phyloP scores from a whole-genome alignment of 257 asterid genomes.

The Jacaranda mimosifolia region DNA sequence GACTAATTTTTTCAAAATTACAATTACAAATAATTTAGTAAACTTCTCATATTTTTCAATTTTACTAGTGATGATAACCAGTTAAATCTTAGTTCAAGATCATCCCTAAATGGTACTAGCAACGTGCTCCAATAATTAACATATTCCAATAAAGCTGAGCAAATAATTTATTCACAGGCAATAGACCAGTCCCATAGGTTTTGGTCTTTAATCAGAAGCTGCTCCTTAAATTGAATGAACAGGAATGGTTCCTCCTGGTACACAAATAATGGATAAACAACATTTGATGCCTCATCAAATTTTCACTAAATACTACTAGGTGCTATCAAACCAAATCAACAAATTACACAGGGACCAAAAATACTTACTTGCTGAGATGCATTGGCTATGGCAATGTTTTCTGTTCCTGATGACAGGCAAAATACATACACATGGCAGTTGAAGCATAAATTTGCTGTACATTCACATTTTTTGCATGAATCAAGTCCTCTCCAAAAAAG shows the following conservation, averaged over 20 bases:
- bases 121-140: background rate
- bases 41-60: background rate
- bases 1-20: too few species aligned
- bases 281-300: background rate
- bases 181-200: background rate
- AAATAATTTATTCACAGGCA: background rate
- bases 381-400: background rate
- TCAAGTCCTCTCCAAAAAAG: background rate
- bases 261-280: background rate
- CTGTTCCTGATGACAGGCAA: slow-evolving; percentile 29
- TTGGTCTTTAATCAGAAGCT: background rate
- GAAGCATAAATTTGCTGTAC: slow-evolving; percentile 25
- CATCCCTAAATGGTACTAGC: background rate
- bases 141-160: background rate
- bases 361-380: background rate
- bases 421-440: slow-evolving; percentile 8
- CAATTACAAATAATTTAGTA: too few species aligned
- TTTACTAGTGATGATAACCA: background rate
- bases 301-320: background rate
- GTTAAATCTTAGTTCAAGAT: background rate
- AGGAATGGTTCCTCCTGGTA: background rate
- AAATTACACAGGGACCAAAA: background rate
- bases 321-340: background rate
- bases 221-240: background rate
- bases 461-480: slow-evolving; percentile 39